Percentiles rank a stretch among this genome's conserved stretches.
phyloP scores from a whole-genome alignment of 2,329 filamentous ascomycete genomes.

The Pseudovirgaria hyperparasitica region DNA sequence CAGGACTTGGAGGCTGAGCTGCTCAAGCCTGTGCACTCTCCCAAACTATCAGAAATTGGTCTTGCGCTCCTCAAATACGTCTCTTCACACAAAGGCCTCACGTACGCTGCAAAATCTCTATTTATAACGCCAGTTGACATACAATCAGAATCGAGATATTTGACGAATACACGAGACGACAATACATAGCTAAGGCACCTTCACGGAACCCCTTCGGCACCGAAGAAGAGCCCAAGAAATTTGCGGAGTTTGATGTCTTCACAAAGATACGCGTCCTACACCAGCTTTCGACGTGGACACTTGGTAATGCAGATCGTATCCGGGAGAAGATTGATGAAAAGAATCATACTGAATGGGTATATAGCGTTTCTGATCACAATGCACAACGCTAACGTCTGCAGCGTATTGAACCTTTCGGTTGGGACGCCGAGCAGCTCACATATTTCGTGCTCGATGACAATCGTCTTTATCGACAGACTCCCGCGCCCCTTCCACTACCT shows the following conservation, averaged over 20 bases:
- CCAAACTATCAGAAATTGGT: constrained; percentile 66
- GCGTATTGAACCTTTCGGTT: constrained; percentile 71
- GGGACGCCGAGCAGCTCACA: constrained; percentile 73
- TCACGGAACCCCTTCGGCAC: constrained; percentile 73
- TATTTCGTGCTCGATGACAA: constrained; percentile 94
- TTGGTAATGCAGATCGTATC: constrained; percentile 76
- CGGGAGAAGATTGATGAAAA: constrained; percentile 76
- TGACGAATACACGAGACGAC: constrained; percentile 82
- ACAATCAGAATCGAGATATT: constrained; percentile 63
- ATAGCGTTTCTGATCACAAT: neutral
- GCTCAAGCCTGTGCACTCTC: constrained; percentile 60
- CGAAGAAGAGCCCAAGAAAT: constrained; percentile 58
- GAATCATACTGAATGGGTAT: constrained; percentile 64
- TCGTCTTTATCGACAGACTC: constrained; percentile 77
- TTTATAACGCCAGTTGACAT: neutral
- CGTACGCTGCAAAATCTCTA: constrained; percentile 43
- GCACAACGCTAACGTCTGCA: constrained; percentile 16
- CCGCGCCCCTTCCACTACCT: constrained; percentile 50
- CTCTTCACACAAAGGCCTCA: constrained; percentile 84
- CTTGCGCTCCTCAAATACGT: constrained; percentile 82
- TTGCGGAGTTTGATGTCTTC: constrained; percentile 70
- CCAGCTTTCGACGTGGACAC: constrained; percentile 78
- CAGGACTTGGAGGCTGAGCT: constrained; percentile 86
- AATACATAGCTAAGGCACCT: constrained; percentile 73
- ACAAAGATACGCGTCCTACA: constrained; percentile 75